These are phyloP conservation scores for Thymus quinquecostatus DNA, from an alignment of 257 asterid genomes.

Conservation along the genomic window DNA sequence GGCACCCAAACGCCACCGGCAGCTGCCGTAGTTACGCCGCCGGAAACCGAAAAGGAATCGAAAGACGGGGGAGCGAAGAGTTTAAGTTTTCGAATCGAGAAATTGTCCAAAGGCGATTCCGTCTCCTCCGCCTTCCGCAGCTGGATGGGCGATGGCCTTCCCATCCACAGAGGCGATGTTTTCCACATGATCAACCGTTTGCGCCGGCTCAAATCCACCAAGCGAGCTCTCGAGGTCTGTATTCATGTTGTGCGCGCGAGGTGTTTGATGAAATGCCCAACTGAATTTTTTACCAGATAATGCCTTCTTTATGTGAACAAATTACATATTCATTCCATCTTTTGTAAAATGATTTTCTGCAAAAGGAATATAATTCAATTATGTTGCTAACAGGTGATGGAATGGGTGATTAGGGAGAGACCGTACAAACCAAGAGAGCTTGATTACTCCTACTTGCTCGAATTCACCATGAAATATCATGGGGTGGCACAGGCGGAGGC, in stretches of 20 bases:
- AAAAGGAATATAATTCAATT: background rate
- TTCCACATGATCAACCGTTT: slow-evolving; percentile 76
- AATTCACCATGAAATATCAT: slow-evolving; percentile 85
- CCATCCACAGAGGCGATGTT: slow-evolving; percentile 75
- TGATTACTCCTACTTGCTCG: slow-evolving; percentile 78
- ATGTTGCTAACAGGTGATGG: slow-evolving; percentile 72
- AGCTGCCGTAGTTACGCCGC: slow-evolving; percentile 6
- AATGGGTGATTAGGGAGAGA: slow-evolving; percentile 96
- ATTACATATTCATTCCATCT: background rate
- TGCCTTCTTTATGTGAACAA: background rate
- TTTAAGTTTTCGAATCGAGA: slow-evolving; percentile 74
- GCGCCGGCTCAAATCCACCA: slow-evolving; percentile 65
- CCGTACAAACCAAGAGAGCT: slow-evolving; percentile 80
- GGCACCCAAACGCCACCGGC: slow-evolving; percentile 42
- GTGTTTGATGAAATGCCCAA: slow-evolving; percentile 54
- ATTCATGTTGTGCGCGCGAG: slow-evolving; percentile 26
- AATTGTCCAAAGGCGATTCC: slow-evolving; percentile 53
- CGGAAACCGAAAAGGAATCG: slow-evolving; percentile 39
- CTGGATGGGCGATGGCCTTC: slow-evolving; percentile 97
- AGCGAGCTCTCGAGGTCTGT: slow-evolving; percentile 82
- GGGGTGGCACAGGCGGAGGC: slow-evolving; percentile 75
- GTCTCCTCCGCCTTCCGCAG: slow-evolving; percentile 75
- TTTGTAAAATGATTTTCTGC: background rate
- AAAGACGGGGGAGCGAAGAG: slow-evolving; percentile 42
- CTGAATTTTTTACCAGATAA: background rate